Evolutionary conservation across 1,139 yeast species (phyloP), one percentile per base, ranked within the genome.

Genomic region (Pichia terricola): DNA sequence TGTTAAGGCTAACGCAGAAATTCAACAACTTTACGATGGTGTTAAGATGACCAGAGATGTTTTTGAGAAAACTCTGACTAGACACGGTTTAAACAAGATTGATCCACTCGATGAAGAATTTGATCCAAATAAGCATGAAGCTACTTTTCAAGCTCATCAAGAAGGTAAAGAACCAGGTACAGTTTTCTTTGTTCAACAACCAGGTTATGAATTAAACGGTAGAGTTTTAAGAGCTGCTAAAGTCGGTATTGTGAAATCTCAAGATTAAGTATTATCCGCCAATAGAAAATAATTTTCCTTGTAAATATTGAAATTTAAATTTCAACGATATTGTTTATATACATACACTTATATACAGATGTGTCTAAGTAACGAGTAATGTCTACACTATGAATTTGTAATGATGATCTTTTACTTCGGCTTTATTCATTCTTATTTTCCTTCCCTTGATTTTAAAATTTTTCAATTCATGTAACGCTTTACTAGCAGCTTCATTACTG

Each of bases 211-310:
- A 48, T 74, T 87, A 60, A 88, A 88, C 66, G 79, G 83, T 54
- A 77, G 96, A 63, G 95, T 88, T 39, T 75, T 89, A 61, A 80
- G 97, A 67, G 95, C 97, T 37, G 96, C 97, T 50, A 89, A 89
- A 72, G 97, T 89, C 55, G 96, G 97, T 56, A 78, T 89, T 60
- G 96, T 88, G 54, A 85, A 83, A 69, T 79, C 61, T 38, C 57
- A 58, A 22, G 69, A 66, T 40, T 55, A 59, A 48, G 37, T 39
- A n/a, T 28, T 10, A 7, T 7, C 32, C 32, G 32, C 10, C 32
- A 16, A 16, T 16, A 16, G 22, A 16, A 16, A 16, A 16, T 16
- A 16, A 16, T 16, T 16, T 16, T 16, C 22, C 22, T 16, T 16
- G 22, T 16, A 16, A 16, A 16, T 16, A 16, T 16, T 16, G 22